phyloP scores from a whole-genome alignment of 2,329 filamentous ascomycete species.

The Colletotrichum plurivorum region DNA sequence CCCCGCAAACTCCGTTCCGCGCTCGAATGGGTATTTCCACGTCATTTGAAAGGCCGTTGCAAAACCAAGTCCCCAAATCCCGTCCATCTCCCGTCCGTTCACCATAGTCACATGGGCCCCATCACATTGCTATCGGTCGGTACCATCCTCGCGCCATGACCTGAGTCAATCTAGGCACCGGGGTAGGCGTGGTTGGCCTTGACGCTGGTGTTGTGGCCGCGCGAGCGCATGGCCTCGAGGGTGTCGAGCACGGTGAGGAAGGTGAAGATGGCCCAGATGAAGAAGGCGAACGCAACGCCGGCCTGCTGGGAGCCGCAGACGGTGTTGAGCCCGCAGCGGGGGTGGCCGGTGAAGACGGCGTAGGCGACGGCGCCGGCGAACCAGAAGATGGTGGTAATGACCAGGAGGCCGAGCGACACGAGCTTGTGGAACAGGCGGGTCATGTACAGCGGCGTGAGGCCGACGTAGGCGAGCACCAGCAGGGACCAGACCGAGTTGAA shows the following conservation, averaged over 20 bases:
- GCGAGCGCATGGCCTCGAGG: constrained; percentile 59
- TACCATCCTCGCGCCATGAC: neutral
- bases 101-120: neutral
- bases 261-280: constrained; percentile 70
- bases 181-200: constrained; percentile 40
- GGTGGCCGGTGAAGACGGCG: constrained; percentile 73
- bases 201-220: constrained; percentile 49
- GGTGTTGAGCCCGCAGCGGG: constrained; percentile 64
- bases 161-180: constrained; percentile 21
- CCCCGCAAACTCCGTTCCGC: constrained; percentile 26
- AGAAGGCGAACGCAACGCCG: constrained; percentile 75
- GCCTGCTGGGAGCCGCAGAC: constrained; percentile 75
- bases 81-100: no score
- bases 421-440: constrained; percentile 73
- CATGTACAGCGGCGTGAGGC: constrained; percentile 75
- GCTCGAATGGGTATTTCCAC: constrained; percentile 37
- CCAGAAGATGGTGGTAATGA: constrained; percentile 88
- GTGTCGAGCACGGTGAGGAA: constrained; percentile 63
- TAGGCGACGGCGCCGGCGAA: constrained; percentile 87
- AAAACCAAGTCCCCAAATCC: neutral
- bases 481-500: constrained; percentile 85
- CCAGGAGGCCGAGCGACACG: constrained; percentile 77
- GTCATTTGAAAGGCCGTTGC: constrained; percentile 17
- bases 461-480: constrained; percentile 78
- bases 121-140: neutral